Percentiles rank a stretch among this genome's conserved stretches.
These are phyloP conservation scores for Globisporangium ultimum DNA, from an alignment of 352 stramenopile genomes.

Conservation along the genomic window DNA sequence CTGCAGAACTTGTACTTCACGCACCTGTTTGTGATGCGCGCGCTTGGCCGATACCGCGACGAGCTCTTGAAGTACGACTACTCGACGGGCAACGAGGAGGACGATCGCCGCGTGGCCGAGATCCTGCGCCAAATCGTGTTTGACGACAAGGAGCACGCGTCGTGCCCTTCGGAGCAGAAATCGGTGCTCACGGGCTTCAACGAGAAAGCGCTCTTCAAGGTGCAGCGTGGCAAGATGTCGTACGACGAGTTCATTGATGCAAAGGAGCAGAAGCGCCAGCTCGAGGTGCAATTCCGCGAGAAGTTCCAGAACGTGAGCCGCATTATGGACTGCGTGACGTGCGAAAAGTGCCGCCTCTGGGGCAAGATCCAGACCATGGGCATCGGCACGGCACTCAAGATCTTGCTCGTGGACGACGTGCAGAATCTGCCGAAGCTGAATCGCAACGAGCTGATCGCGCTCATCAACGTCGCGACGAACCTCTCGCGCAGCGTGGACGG, in stretches of 20 bases:
- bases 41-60: slow-evolving; percentile 90
- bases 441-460: slow-evolving; percentile 97
- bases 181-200: slow-evolving; percentile 85
- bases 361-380: slow-evolving; percentile 97
- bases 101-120: slow-evolving; percentile 69
- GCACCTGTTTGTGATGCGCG: slow-evolving; percentile 96
- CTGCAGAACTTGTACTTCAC: slow-evolving; percentile 98
- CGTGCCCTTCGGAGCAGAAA: slow-evolving; percentile 51
- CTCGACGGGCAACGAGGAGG: slow-evolving; percentile 89
- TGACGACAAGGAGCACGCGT: slow-evolving; percentile 44
- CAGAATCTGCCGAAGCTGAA: slow-evolving; percentile 72
- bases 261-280: slow-evolving; percentile 53
- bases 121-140: slow-evolving; percentile 72
- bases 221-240: slow-evolving; percentile 47
- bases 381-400: slow-evolving; percentile 96
- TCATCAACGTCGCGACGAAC: slow-evolving; percentile 95
- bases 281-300: slow-evolving; percentile 71
- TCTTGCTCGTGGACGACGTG: slow-evolving; percentile 91
- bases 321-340: slow-evolving; percentile 99
- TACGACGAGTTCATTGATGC: slow-evolving; percentile 57
- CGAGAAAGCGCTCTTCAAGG: slow-evolving; percentile 85
- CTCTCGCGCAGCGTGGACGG: slow-evolving; percentile 75
- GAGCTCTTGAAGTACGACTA: slow-evolving; percentile 95
- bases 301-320: slow-evolving; percentile 98
- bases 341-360: slow-evolving; percentile 98